Evolutionary conservation across 2,329 filamentous ascomycete genomes (phyloP), one percentile per base, ranked within the genome.

Genomic region (Phoma sp.): DNA sequence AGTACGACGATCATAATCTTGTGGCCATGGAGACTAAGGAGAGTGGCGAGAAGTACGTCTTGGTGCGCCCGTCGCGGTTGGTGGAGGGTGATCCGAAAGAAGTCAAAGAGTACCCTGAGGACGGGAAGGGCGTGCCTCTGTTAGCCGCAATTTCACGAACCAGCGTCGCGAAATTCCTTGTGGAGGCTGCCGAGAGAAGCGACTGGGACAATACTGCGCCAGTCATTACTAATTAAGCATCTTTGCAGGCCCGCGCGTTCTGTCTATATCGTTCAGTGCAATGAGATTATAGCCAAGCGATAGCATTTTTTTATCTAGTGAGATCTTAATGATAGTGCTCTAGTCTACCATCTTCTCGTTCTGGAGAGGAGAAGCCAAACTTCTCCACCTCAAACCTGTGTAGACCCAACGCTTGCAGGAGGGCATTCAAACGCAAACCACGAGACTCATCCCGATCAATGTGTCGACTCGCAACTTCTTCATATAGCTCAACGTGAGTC

Each of bases 1-100:
- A 78, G 41, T 75, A 78, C 25, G 68, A 76, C 1, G 83, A 84
- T 50, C 82, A 84, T 54, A 73, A 78, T 43, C 66, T 70, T 29
- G 75, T 82, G 32, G 80, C 82, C 33, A 50, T 59, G 10, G 70
- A 79, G 59, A 68, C 81, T 1, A 74, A 75, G 43, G 64, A 44
- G 0, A 69, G 60, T 10, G 74, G 67, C 2, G 58, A 77, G 13
- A 61, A 77, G 4, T 80, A 71, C 62, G 78, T 82, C 3, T 46
- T 83, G n/a, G 78, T 78, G 4, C 70, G 79, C 2, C 78, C 81
- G 3, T 67, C 70, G 1, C 75, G 79, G 47, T 65, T 83, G 56
- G 71, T 72, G 2, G 77, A 78, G 2, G 78, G 73, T 0, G 73
- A 75, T 3, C 64, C 64, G 1, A 60, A 52, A 48, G 52, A 65